These are phyloP conservation scores for Phytopythium chamaehyphon DNA, from an alignment of 352 stramenopile genomes.

Conservation along the genomic window DNA sequence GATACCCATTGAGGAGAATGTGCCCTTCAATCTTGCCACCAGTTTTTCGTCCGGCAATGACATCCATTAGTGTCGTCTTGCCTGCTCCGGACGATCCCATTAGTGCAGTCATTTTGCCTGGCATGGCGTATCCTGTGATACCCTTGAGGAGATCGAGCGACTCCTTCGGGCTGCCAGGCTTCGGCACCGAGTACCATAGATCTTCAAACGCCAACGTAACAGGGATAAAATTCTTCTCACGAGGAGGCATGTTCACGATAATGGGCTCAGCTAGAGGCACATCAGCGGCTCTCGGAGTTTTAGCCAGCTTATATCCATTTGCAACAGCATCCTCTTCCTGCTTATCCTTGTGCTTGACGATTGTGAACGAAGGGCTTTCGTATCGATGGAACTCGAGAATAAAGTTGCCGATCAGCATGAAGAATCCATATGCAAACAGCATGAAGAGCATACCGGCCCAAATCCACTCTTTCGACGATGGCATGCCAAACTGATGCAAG, in stretches of 20 bases:
- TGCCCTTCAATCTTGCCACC: constrained; percentile 44
- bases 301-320: constrained; percentile 10
- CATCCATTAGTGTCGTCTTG: constrained; percentile 84
- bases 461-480: constrained; percentile 31
- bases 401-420: constrained; percentile 26
- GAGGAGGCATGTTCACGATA: constrained; percentile 6
- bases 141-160: constrained; percentile 44
- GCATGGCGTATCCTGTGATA: constrained; percentile 34
- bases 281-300: constrained; percentile 13
- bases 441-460: constrained; percentile 25
- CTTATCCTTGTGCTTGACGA: constrained; percentile 15
- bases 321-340: constrained; percentile 6
- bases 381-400: constrained; percentile 34
- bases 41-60: constrained; percentile 66
- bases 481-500: constrained; percentile 34
- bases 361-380: constrained; percentile 9
- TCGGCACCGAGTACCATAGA: constrained; percentile 28
- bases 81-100: constrained; percentile 68
- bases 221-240: constrained; percentile 17
- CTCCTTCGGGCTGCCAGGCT: constrained; percentile 22
- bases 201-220: constrained; percentile 27
- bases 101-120: constrained; percentile 73
- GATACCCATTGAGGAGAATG: constrained; percentile 24
- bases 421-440: constrained; percentile 23
- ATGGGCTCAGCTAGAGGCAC: constrained; percentile 8